Base-by-base conservation (phyloP, 1,284 basidiomycete species). In the Ceratobasidium sp. region DNA sequence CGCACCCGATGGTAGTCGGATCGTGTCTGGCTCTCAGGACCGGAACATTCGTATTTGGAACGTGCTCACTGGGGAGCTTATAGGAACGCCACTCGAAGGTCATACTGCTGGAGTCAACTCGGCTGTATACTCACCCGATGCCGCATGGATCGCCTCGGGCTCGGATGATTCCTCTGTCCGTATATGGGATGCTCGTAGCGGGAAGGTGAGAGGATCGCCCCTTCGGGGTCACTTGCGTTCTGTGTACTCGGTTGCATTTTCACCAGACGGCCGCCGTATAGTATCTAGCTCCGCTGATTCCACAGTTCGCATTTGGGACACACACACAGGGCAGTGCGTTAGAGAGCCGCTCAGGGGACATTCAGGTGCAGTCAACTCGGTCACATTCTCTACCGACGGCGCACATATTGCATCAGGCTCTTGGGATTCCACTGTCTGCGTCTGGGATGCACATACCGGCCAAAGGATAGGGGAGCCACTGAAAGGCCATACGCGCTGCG, bases 301-400 rank as follows among this genome's bases (percentile, higher is more conserved):
- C 15, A 78, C 78, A 3, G 66, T 80, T 18, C 78, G 68, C 15
- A 18, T 79, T 12, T 80, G 69, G 78, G 61, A 79, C 56, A 69
- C 51, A 28, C 10, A 28, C 28, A 79, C 63, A 3, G 77, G 77
- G 26, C 13, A 63, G 9, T 5, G 13, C 7, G 18, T 73, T 6
- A 5, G 18, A 12, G 4, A n/a, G 33, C 13, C 28, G 18, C 42
- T 66, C 1, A 23, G 20, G 4, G 73, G 60, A 4, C 60, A 76
- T 53, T 42, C 15, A 23, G 3, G 23, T 6, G 18, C 40, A 9
- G 61, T 76, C 23, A 13, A 18, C 1, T 64, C 61, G 2, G 28
- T 66, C 51, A n/a, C 58, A 4, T 76, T 46, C 39, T 76, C 73
- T 5, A 56, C 60, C 0, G 73, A 76, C 49, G 73, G 73, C n/a